Evolutionary conservation across 192 early-diverging fungal genomes (phyloP).

Genomic region (Ramicandelaber brevisporus): DNA sequence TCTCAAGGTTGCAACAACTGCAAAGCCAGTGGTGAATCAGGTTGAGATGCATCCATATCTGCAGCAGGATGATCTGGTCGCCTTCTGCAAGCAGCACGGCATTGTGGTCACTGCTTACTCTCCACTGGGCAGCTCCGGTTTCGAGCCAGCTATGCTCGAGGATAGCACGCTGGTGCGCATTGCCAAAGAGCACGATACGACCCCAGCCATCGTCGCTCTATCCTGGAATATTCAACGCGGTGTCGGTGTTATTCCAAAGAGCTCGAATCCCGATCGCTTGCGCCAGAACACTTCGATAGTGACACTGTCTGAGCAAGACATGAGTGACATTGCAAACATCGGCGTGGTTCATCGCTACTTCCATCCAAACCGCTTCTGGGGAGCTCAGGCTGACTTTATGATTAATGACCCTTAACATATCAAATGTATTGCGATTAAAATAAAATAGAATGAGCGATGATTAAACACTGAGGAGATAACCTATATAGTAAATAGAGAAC

Average conservation of each 20-base stretch:
- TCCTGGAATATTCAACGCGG: slow-evolving; percentile 53
- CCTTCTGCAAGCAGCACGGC: slow-evolving; percentile 35
- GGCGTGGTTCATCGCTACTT: too few species aligned
- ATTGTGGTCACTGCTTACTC: slow-evolving; percentile 64
- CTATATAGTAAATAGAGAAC: not conserved
- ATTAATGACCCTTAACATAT: too few species aligned
- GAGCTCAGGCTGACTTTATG: too few species aligned
- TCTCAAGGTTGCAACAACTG: slow-evolving; percentile 29
- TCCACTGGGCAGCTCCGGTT: slow-evolving; percentile 35
- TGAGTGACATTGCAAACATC: too few species aligned
- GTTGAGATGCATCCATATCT: slow-evolving; percentile 58
- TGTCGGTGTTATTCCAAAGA: slow-evolving; percentile 60
- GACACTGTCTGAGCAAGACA: not conserved
- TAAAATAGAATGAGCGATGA: too few species aligned
- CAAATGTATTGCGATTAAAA: too few species aligned
- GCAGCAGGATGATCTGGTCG: slow-evolving; percentile 33
- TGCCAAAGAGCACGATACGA: slow-evolving; percentile 32
- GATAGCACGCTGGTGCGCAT: slow-evolving; percentile 28
- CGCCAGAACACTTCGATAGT: slow-evolving; percentile 8
- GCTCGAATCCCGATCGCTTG: slow-evolving; percentile 33
- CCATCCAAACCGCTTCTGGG: too few species aligned
- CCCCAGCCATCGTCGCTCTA: slow-evolving; percentile 46
- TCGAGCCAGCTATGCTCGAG: slow-evolving; percentile 9
- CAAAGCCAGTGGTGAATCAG: slow-evolving; percentile 65
- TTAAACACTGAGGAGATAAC: not conserved